Base-by-base conservation (phyloP, 768 basidiomycete genomes). In the Naganishia randhawae region DNA sequence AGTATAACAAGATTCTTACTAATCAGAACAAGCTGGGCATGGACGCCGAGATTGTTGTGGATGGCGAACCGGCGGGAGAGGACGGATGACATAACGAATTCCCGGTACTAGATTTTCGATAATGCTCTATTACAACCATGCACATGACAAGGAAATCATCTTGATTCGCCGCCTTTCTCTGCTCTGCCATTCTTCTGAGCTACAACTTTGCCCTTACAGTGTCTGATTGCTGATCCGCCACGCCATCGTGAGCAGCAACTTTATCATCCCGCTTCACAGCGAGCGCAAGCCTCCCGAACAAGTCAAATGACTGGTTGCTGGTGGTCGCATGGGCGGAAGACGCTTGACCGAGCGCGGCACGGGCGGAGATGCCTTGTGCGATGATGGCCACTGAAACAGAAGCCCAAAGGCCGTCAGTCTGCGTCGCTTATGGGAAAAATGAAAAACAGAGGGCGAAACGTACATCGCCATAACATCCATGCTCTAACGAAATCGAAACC, bases 341-440 rank as follows among this genome's bases (percentile, higher is more conserved):
- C 3, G 92, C 92, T 79, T 96, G 92, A 22, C 90, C 86, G 29
- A 88, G 84, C 0, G 91, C 91, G 63, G 85, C 86, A 50, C 92
- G 85, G 33, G 92, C 92, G 1, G 92, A 90, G 71, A 96, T 92
- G 3, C 92, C 92, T 80, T 96, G 92, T 1, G 86, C 82, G 72
- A 96, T 94, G 64, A 70, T 42, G 13, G 31, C 52, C 50, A 74
- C 78, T 71, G 51, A 73, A 73, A 8, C 91, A 88, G 41, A 93
- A 82, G 2, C 76, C 77, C 1, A 90, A 90, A 63, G 94, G 77
- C 68, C 75, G 76, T 50, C 27, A 27, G 33, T 14, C 10, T 4
- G 42, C 16, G 25, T 29, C 29, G 32, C 8, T 3, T 2, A 35
- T 1, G 17, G 10, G 17, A n/a, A 50, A 50, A 25, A 66, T 13